Conservation (phyloP, 805 yeast species). For the Barnettozyma vustinii region DNA sequence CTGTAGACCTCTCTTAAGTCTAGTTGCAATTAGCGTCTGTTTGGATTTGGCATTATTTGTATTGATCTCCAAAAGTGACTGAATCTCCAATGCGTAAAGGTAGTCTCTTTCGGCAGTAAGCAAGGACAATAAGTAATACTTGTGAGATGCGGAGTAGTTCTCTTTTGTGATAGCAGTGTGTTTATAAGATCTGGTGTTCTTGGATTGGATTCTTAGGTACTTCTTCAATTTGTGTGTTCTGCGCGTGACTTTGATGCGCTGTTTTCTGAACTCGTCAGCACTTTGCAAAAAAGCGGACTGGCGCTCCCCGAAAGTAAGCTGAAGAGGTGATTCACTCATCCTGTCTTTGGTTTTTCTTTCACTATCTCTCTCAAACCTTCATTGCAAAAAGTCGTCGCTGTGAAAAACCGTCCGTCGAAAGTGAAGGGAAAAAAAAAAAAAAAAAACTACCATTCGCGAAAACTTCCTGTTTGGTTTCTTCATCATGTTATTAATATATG, state of each 20-base stretch:
- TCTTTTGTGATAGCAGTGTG: constrained; percentile 42
- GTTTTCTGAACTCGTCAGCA: constrained; percentile 62
- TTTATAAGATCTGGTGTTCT: constrained; percentile 59
- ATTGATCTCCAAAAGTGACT: constrained; percentile 47
- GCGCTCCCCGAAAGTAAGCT: constrained; percentile 45
- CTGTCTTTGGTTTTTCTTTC: not conserved
- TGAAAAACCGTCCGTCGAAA: not conserved
- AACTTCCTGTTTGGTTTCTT: not conserved
- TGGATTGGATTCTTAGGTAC: constrained; percentile 54
- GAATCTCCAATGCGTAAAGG: constrained; percentile 61
- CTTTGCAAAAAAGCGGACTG: constrained; percentile 58
- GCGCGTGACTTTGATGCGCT: constrained; percentile 58
- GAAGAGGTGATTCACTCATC: constrained; percentile 22
- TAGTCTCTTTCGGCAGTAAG: constrained; percentile 74
- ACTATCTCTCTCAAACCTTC: not conserved
- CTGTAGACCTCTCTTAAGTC: constrained; percentile 58
- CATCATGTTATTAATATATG: too few relatives aligned
- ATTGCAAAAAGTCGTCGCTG: not conserved
- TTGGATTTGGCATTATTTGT: constrained; percentile 29
- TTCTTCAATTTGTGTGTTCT: constrained; percentile 61
- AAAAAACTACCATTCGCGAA: too few relatives aligned
- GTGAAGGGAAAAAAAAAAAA: not conserved
- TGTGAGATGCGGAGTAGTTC: constrained; percentile 44
- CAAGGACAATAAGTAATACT: constrained; percentile 55
- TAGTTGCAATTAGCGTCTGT: constrained; percentile 53